Conservation (phyloP, 1,139 yeast species). For the Hyphopichia burtonii region DNA sequence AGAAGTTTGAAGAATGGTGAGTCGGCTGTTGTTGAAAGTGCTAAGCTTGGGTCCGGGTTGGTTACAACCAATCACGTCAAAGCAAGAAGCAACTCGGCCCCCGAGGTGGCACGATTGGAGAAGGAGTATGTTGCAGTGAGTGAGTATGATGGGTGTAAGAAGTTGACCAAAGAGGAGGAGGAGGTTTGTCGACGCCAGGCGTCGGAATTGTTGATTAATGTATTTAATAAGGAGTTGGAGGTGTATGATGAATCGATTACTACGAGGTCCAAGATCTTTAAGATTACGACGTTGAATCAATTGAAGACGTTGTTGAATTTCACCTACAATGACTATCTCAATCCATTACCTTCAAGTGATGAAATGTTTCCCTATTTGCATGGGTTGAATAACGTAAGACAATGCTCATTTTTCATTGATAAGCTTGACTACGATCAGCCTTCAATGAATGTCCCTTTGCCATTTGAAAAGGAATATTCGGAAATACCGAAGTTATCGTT, state of each 20-base stretch:
- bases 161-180: not conserved
- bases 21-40: not conserved
- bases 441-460: constrained; percentile 4
- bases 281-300: constrained; percentile 14
- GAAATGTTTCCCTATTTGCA: constrained; percentile 39
- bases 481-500: constrained; percentile 4
- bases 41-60: not conserved
- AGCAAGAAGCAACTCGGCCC: not conserved
- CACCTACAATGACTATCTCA: constrained; percentile 22
- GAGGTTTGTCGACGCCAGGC: not conserved
- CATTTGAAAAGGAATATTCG: not conserved
- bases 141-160: not conserved
- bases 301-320: constrained; percentile 22
- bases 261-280: constrained; percentile 5
- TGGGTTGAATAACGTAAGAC: constrained; percentile 28
- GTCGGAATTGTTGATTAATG: not conserved
- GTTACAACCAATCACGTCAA: not conserved
- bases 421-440: constrained; percentile 8
- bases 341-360: constrained; percentile 13
- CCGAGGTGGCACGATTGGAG: not conserved
- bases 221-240: not conserved
- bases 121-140: not conserved
- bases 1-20: constrained; percentile 1
- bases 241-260: not conserved
- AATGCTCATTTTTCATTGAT: constrained; percentile 25